Conservation (phyloP, 805 yeast genomes). For the Candida succiphila region DNA sequence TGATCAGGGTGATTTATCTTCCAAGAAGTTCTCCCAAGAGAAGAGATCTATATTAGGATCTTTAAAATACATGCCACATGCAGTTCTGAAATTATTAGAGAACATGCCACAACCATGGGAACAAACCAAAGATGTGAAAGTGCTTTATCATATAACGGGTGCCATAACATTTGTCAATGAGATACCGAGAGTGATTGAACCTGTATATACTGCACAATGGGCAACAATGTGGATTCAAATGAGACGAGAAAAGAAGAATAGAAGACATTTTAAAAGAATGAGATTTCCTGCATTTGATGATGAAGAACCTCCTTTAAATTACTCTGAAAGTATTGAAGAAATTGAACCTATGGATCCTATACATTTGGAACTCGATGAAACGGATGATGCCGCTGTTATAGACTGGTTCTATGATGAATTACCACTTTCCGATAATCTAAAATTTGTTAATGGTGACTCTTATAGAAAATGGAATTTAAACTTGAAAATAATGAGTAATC, state of each 20-base stretch:
- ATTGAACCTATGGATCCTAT: conserved; percentile 67
- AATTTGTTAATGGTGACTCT: conserved; percentile 63
- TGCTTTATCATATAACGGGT: conserved; percentile 82
- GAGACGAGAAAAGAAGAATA: conserved; percentile 90
- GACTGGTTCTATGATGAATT: conserved; percentile 79
- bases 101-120: conserved; percentile 99
- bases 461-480: conserved; percentile 65
- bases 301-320: conserved; percentile 87
- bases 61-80: conserved; percentile 92
- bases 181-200: conserved; percentile 83
- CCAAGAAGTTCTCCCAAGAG: conserved; percentile 70
- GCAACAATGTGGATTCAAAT: conserved; percentile 85
- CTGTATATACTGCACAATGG: conserved; percentile 92
- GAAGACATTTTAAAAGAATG: conserved; percentile 84
- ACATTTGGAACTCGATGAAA: conserved; percentile 51
- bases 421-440: conserved; percentile 53
- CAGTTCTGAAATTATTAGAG: conserved; percentile 77
- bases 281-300: conserved; percentile 95
- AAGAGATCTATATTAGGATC: conserved; percentile 86
- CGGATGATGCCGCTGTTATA: conserved; percentile 46
- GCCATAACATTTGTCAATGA: conserved; percentile 95
- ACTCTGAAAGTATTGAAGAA: conserved; percentile 70
- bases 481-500: conserved; percentile 48
- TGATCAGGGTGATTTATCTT: conserved; percentile 79
- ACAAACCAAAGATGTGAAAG: conserved; percentile 71